phyloP scores from a whole-genome alignment of 23 red algal species.

The Gracilaria caudata region DNA sequence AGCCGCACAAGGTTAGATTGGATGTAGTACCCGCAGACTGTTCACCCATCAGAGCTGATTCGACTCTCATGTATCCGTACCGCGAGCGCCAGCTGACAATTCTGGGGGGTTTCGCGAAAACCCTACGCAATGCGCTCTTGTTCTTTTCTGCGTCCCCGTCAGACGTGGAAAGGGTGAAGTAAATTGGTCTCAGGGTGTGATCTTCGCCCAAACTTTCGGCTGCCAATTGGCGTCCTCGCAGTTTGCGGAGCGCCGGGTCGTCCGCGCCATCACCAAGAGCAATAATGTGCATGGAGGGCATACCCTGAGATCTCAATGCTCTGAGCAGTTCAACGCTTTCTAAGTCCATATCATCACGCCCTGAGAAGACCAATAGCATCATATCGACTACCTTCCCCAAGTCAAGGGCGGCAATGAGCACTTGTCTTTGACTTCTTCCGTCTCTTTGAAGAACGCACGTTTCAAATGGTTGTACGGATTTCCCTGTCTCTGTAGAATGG shows the following conservation, averaged over 20 bases:
- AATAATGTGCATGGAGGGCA: slow-evolving; percentile 37
- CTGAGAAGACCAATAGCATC: slow-evolving; percentile 68
- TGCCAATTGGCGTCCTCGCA: slow-evolving; percentile 55
- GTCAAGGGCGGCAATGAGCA: slow-evolving; percentile 59
- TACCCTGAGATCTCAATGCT: slow-evolving; percentile 68
- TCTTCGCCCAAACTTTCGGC: slow-evolving; percentile 72
- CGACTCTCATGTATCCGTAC: slow-evolving; percentile 79
- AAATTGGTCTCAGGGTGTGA: slow-evolving; percentile 55
- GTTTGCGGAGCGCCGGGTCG: slow-evolving; percentile 30
- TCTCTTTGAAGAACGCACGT: slow-evolving; percentile 25
- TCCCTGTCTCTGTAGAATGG: slow-evolving; percentile 29
- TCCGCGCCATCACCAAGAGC: slow-evolving; percentile 31
- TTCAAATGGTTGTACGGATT: slow-evolving; percentile 26
- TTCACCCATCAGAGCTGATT: neutral
- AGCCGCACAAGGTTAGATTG: slow-evolving; percentile 33
- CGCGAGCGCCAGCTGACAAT: slow-evolving; percentile 59
- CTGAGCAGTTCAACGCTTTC: slow-evolving; percentile 28
- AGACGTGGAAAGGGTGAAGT: neutral
- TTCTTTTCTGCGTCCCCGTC: slow-evolving; percentile 5
- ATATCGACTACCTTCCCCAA: slow-evolving; percentile 70
- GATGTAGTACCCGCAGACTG: neutral
- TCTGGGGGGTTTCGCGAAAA: slow-evolving; percentile 28
- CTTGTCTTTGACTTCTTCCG: slow-evolving; percentile 27
- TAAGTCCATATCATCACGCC: slow-evolving; percentile 43
- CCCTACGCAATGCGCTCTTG: slow-evolving; percentile 43